A percentile compares a stretch with the other conserved stretches of the same genome.
phyloP scores from a whole-genome alignment of 208 protist species.

The Leishmania turanica region DNA sequence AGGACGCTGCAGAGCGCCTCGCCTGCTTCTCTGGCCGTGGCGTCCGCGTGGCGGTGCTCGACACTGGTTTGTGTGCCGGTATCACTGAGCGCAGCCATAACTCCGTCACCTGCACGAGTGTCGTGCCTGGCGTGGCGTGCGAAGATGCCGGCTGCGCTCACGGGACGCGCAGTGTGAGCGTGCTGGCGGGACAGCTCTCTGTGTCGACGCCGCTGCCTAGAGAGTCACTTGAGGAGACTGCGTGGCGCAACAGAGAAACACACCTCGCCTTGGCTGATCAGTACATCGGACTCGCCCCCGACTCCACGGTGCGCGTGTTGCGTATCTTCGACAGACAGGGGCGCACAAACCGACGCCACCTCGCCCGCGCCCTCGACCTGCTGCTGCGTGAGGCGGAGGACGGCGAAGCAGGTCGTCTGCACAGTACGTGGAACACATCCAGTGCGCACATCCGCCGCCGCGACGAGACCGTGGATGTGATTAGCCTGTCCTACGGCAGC shows the following conservation, averaged over 20 bases:
- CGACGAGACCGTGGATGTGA: slow-evolving; percentile 54
- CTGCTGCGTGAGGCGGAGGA: slow-evolving; percentile 23
- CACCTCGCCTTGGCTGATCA: neutral
- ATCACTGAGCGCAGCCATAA: slow-evolving; percentile 28
- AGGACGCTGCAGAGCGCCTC: neutral
- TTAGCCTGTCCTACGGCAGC: slow-evolving; percentile 98
- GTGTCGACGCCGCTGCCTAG: neutral
- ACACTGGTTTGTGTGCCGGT: slow-evolving; percentile 50
- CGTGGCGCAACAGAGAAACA: neutral
- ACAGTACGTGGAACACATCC: neutral
- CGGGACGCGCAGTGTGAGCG: slow-evolving; percentile 97
- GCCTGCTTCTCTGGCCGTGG: slow-evolving; percentile 44
- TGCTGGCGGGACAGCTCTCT: slow-evolving; percentile 77
- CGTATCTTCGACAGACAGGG: slow-evolving; percentile 94
- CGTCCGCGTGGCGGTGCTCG: slow-evolving; percentile 64
- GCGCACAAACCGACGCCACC: slow-evolving; percentile 92
- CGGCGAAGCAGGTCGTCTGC: neutral
- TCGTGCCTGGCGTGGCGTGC: slow-evolving; percentile 62
- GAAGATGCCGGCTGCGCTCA: slow-evolving; percentile 90
- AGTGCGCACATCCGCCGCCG: neutral
- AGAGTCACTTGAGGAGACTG: neutral
- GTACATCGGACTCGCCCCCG: slow-evolving; percentile 93
- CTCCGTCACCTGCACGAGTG: slow-evolving; percentile 49
- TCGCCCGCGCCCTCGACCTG: slow-evolving; percentile 92
- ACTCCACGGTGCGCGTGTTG: slow-evolving; percentile 90